A percentile compares a stretch with the other conserved stretches of the same genome.
phyloP scores from a whole-genome alignment of 2,329 filamentous ascomycete genomes.

The Exutisphaerella laricina region DNA sequence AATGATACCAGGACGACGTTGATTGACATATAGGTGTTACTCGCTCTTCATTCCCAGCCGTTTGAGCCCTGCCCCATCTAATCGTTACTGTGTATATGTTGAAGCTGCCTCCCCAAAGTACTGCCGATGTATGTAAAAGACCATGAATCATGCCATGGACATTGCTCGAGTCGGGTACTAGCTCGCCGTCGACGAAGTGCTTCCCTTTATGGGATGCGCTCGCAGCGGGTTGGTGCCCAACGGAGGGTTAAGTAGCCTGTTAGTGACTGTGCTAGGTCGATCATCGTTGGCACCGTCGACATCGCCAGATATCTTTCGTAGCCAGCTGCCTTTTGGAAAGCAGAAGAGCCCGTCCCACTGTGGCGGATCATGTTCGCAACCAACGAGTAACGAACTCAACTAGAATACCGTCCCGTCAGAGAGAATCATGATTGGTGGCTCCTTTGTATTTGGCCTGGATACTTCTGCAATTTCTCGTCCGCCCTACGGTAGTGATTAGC shows the following conservation, averaged over 20 bases:
- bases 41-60: too few species aligned
- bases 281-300: background rate
- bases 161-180: constrained; percentile 2
- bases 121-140: too few species aligned
- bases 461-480: constrained; percentile 95
- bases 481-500: constrained; percentile 52
- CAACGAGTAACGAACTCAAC: constrained; percentile 26
- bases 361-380: constrained; percentile 24
- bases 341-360: constrained; percentile 9
- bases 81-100: too few species aligned
- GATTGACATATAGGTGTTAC: too few species aligned
- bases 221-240: constrained; percentile 19
- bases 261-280: background rate
- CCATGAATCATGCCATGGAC: too few species aligned
- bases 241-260: background rate
- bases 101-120: too few species aligned
- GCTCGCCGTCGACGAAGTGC: background rate
- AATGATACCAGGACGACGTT: too few species aligned
- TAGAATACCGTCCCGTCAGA: constrained; percentile 96
- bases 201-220: constrained; percentile 19
- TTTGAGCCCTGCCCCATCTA: too few species aligned
- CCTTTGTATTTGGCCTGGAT: constrained; percentile 90
- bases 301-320: constrained; percentile 6
- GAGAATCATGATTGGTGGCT: constrained; percentile 91
- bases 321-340: constrained; percentile 9